phyloP scores from a whole-genome alignment of 352 stramenopile species.

The Phytophthora palmivora region DNA sequence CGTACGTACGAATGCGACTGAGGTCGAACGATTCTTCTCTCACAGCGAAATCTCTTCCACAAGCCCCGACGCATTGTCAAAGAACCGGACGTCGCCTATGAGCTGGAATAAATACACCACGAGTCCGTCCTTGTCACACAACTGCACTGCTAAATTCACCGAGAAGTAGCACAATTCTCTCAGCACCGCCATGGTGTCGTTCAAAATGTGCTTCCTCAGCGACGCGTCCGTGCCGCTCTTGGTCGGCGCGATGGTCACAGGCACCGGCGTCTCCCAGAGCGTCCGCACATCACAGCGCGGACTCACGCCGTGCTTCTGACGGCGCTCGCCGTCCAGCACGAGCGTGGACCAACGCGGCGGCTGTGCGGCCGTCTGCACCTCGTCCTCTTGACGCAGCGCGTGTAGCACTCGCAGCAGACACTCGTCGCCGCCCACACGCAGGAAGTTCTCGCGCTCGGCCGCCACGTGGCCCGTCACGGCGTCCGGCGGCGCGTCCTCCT shows the following conservation, averaged over 20 bases:
- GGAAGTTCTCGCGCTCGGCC: slow-evolving; percentile 70
- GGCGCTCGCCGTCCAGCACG: slow-evolving; percentile 40
- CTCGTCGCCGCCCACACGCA: slow-evolving; percentile 77
- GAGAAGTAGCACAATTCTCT: slow-evolving; percentile 88
- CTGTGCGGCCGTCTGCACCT: slow-evolving; percentile 25
- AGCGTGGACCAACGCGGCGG: slow-evolving; percentile 37
- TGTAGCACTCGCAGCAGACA: slow-evolving; percentile 79
- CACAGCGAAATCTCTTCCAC: slow-evolving; percentile 95
- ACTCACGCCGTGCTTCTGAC: slow-evolving; percentile 35
- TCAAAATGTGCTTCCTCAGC: slow-evolving; percentile 64
- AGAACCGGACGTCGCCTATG: slow-evolving; percentile 89
- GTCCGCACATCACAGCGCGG: slow-evolving; percentile 58
- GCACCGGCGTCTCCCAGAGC: slow-evolving; percentile 61
- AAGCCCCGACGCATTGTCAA: slow-evolving; percentile 90
- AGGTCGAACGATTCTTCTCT: slow-evolving; percentile 84
- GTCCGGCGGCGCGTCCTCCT: slow-evolving; percentile 12
- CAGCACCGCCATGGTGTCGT: slow-evolving; percentile 83
- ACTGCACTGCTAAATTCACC: slow-evolving; percentile 61
- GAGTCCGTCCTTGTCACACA: slow-evolving; percentile 87
- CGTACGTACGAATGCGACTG: slow-evolving; percentile 69
- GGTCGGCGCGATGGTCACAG: slow-evolving; percentile 32
- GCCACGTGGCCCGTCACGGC: slow-evolving; percentile 49
- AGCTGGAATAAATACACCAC: slow-evolving; percentile 95
- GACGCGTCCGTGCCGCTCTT: slow-evolving; percentile 59
- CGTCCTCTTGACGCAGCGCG: slow-evolving; percentile 64